A percentile compares a stretch with the other conserved stretches of the same genome.
Conservation (phyloP, 129 eudicot genomes). For the Pseudognaphalium luteoalbum region DNA sequence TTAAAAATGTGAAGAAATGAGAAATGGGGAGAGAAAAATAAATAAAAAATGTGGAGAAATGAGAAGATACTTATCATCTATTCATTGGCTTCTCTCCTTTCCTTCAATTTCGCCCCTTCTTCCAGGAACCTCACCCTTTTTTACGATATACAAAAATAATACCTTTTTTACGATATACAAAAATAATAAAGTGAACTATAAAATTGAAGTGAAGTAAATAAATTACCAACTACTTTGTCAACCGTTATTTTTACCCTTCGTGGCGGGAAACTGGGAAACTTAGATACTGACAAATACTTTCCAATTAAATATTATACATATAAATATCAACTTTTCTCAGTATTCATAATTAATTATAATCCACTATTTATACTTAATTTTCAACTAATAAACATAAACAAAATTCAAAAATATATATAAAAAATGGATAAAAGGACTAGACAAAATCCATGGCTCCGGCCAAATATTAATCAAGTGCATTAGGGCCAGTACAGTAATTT, state of each 20-base stretch:
- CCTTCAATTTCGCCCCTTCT: too few species aligned
- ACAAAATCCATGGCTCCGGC: not conserved
- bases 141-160: too few species aligned
- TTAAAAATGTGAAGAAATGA: too few species aligned
- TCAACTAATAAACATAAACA: constrained; percentile 6
- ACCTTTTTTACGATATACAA: too few species aligned
- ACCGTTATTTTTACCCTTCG: not conserved
- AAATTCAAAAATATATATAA: not conserved
- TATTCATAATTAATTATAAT: not conserved
- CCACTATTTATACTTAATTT: not conserved
- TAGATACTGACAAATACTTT: not conserved
- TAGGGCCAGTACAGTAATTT: constrained; percentile 88
- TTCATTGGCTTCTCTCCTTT: too few species aligned
- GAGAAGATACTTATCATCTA: too few species aligned
- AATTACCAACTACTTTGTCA: too few species aligned
- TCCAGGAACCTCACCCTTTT: too few species aligned
- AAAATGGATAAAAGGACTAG: constrained; percentile 8
- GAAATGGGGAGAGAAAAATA: too few species aligned
- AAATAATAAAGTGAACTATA: too few species aligned
- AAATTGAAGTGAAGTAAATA: too few species aligned
- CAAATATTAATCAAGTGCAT: constrained; percentile 63
- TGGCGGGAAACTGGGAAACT: constrained; percentile 1
- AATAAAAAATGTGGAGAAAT: too few species aligned
- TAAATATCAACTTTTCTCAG: constrained; percentile 1
- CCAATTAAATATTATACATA: not conserved